Evolutionary conservation across 805 yeast species (phyloP).

Genomic region (Ogataea dorogensis): DNA sequence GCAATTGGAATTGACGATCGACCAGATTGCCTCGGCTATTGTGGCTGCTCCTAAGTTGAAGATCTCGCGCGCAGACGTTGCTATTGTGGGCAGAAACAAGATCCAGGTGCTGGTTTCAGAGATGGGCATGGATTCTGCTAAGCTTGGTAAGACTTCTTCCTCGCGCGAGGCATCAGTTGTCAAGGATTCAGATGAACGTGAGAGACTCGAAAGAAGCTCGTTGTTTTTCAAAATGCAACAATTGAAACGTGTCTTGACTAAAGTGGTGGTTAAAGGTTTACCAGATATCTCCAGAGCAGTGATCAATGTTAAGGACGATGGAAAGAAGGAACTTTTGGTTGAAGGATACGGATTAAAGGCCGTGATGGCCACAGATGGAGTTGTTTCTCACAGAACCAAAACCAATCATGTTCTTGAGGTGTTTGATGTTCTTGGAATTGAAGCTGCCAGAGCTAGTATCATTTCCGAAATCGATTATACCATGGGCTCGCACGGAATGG

Average conservation of each 20-base stretch:
- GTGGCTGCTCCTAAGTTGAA: constrained; percentile 85
- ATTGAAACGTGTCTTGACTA: constrained; percentile 79
- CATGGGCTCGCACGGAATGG: constrained; percentile 99
- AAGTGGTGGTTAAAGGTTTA: constrained; percentile 89
- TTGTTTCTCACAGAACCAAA: constrained; percentile 77
- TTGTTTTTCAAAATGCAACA: constrained; percentile 88
- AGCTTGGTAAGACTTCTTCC: constrained; percentile 42
- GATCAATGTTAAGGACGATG: constrained; percentile 84
- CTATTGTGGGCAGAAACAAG: constrained; percentile 60
- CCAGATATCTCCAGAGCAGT: constrained; percentile 93
- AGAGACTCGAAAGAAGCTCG: constrained; percentile 42
- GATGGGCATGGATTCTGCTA: constrained; percentile 37
- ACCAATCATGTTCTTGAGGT: constrained; percentile 95
- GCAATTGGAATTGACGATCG: constrained; percentile 84
- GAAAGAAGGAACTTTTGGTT: constrained; percentile 85
- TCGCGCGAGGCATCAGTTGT: constrained; percentile 30
- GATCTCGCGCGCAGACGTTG: constrained; percentile 69
- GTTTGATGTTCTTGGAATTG: constrained; percentile 87
- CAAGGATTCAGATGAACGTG: constrained; percentile 38
- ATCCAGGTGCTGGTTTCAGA: constrained; percentile 64
- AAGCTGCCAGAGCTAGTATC: constrained; percentile 93
- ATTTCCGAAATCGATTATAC: constrained; percentile 94
- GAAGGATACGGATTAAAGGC: constrained; percentile 97
- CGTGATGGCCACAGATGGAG: constrained; percentile 98
- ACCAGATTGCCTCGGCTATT: constrained; percentile 82